These are phyloP conservation scores for Beauveria medogensis DNA, from an alignment of 2,329 filamentous ascomycete genomes.

Conservation along the genomic window DNA sequence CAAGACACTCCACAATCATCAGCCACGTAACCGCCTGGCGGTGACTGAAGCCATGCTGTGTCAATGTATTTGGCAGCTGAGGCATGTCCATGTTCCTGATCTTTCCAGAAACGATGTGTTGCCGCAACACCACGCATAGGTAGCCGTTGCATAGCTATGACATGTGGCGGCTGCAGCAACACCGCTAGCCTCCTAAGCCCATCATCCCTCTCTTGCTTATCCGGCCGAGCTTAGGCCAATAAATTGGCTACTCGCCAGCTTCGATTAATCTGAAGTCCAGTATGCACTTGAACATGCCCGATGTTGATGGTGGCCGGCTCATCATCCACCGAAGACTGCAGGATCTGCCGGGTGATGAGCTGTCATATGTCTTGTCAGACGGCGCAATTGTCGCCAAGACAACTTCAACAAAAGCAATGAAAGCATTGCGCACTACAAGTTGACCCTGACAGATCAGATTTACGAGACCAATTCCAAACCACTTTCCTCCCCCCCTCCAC, in stretches of 20 bases:
- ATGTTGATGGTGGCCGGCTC: not conserved
- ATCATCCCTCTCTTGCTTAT: not conserved
- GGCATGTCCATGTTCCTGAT: not conserved
- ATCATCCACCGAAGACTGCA: not conserved
- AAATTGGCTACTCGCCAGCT: not conserved
- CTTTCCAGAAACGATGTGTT: not conserved
- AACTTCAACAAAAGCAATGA: not conserved
- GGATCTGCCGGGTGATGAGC: not conserved
- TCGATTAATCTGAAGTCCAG: not conserved
- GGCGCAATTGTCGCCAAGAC: not conserved
- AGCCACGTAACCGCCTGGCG: not conserved
- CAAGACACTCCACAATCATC: slow-evolving; percentile 5
- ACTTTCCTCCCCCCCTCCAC: not conserved
- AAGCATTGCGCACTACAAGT: slow-evolving; percentile 10
- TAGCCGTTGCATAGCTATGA: not conserved
- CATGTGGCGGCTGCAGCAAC: not conserved
- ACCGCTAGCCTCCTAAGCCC: not conserved
- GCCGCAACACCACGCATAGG: not conserved
- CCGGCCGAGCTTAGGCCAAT: not conserved
- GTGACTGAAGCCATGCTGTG: not conserved
- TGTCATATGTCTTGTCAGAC: not conserved
- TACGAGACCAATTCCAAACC: slow-evolving; percentile 2
- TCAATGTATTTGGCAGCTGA: not conserved
- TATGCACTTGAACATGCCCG: not conserved
- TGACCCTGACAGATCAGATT: slow-evolving; percentile 10